These are phyloP conservation scores for Pogostemon cablin DNA, from an alignment of 257 asterid species.

Conservation along the genomic window DNA sequence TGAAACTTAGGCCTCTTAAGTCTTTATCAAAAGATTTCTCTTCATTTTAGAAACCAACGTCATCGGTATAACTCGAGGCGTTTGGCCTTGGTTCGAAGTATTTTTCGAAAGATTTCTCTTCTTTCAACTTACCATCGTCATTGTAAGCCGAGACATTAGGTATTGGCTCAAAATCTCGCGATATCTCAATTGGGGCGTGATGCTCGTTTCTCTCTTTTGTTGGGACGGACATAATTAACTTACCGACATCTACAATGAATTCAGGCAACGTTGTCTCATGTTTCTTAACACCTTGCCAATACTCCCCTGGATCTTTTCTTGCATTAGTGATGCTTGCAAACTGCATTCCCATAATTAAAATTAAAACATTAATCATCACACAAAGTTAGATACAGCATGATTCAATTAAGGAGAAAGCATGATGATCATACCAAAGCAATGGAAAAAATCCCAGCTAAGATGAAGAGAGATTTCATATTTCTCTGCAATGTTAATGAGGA, in stretches of 20 bases:
- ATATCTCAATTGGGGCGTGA: neutral
- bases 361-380: too few relatives aligned
- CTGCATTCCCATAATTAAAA: slow-evolving; percentile 19
- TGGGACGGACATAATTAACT: slow-evolving; percentile 1
- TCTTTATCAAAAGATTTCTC: neutral
- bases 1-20: neutral
- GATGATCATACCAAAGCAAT: slow-evolving; percentile 31
- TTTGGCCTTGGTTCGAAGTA: slow-evolving; percentile 15
- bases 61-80: neutral
- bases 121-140: neutral
- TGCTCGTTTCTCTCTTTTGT: slow-evolving; percentile 13
- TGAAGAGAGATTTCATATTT: slow-evolving; percentile 28
- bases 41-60: neutral
- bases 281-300: slow-evolving; percentile 31
- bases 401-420: neutral
- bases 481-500: too few relatives aligned
- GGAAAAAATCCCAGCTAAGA: slow-evolving; percentile 22
- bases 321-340: slow-evolving; percentile 25
- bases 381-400: too few relatives aligned
- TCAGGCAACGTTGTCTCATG: slow-evolving; percentile 23
- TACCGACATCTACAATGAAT: neutral
- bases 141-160: slow-evolving; percentile 27
- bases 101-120: neutral
- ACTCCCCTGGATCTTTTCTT: slow-evolving; percentile 32
- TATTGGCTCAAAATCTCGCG: slow-evolving; percentile 25